These are phyloP conservation scores for Arthrobotrys entomopaga DNA, from an alignment of 2,329 filamentous ascomycete genomes.

Conservation along the genomic window DNA sequence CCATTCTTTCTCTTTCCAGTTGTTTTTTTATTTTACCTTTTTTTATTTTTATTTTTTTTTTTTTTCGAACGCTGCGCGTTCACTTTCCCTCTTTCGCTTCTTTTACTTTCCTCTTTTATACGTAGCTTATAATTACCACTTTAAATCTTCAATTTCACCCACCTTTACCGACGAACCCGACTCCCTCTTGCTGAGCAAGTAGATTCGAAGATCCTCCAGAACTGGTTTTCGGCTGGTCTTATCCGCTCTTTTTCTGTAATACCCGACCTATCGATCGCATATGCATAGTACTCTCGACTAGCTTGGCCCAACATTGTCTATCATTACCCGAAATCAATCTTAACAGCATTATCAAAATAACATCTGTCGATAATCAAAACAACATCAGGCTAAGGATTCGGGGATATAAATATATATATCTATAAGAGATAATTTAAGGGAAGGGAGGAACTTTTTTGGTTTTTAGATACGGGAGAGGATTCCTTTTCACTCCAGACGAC, in stretches of 20 bases:
- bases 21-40: conserved; percentile 11
- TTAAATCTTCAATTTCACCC: conserved; percentile 27
- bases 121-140: conserved; percentile 40
- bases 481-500: not conserved
- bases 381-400: not conserved
- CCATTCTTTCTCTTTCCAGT: conserved; percentile 21
- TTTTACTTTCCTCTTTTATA: conserved; percentile 23
- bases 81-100: conserved; percentile 48
- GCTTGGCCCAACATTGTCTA: conserved; percentile 37
- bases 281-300: conserved; percentile 38
- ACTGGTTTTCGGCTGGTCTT: conserved; percentile 48
- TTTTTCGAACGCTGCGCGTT: conserved; percentile 51
- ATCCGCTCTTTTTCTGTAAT: conserved; percentile 33
- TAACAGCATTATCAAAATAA: not conserved
- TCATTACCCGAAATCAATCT: conserved; percentile 39
- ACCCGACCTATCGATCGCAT: conserved; percentile 38
- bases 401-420: conserved; percentile 2
- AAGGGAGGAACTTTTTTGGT: conserved; percentile 14
- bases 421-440: conserved; percentile 1
- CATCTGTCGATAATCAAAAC: not conserved
- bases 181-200: conserved; percentile 49
- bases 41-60: too few relatives aligned
- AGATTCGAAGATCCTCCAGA: conserved; percentile 40
- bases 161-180: conserved; percentile 21
- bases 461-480: conserved; percentile 4